Evolutionary conservation across 768 basidiomycete species (phyloP).

Genomic region (Mrakia frigida): DNA sequence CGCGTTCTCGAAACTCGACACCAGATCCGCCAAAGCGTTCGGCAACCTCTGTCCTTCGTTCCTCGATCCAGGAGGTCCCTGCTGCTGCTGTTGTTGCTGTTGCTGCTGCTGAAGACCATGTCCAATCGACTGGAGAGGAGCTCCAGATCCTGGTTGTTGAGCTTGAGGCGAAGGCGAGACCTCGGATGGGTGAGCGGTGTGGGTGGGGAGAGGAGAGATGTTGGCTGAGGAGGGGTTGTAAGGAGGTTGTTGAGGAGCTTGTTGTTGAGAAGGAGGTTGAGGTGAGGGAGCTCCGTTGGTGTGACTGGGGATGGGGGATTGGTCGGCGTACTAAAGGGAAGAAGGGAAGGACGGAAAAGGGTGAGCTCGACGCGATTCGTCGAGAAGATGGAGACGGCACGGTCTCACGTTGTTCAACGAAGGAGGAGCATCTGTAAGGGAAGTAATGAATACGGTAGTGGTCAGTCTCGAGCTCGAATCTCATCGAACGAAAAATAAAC

Average conservation of each 20-base stretch:
- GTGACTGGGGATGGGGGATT: background rate
- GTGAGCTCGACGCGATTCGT: background rate
- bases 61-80: slow-evolving; percentile 33
- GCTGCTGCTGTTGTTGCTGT: slow-evolving; percentile 32
- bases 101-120: slow-evolving; percentile 5
- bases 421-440: background rate
- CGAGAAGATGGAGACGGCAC: background rate
- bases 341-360: background rate
- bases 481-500: background rate
- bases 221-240: slow-evolving; percentile 8
- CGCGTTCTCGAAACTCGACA: slow-evolving; percentile 88
- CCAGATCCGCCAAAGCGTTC: slow-evolving; percentile 82
- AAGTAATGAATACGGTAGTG: background rate
- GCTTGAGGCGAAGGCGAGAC: slow-evolving; percentile 11
- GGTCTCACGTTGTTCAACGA: background rate
- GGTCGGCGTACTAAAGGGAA: slow-evolving; percentile 2
- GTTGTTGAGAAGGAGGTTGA: slow-evolving; percentile 20
- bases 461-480: background rate
- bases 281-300: slow-evolving; percentile 15
- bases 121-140: slow-evolving; percentile 15
- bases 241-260: background rate
- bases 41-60: slow-evolving; percentile 53
- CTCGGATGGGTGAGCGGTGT: slow-evolving; percentile 8
- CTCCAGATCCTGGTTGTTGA: background rate
- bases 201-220: slow-evolving; percentile 11